Evolutionary conservation across 495 filamentous ascomycete genomes (phyloP).

Genomic region (Xylaria bambusicola): DNA sequence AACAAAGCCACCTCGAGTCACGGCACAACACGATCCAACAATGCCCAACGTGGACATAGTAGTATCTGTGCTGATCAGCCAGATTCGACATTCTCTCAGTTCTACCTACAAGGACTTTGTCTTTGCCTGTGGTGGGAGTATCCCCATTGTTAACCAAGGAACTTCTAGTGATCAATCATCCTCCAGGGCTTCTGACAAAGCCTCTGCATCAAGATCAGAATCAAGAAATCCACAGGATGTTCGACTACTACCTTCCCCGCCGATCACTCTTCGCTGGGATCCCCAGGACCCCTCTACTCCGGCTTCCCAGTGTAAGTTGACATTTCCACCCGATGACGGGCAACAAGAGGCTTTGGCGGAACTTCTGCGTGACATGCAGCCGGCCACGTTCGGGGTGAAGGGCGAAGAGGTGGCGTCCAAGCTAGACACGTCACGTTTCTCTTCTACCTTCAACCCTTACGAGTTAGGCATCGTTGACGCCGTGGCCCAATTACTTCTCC

Average conservation of each 20-base stretch:
- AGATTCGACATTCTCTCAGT: too few relatives aligned
- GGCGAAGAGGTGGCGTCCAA: slow-evolving; percentile 52
- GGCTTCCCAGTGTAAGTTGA: neutral
- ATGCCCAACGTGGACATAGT: too few relatives aligned
- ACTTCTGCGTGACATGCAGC: slow-evolving; percentile 40
- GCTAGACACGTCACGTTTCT: slow-evolving; percentile 47
- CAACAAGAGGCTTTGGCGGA: neutral
- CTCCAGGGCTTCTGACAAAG: too few relatives aligned
- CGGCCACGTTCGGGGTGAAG: slow-evolving; percentile 51
- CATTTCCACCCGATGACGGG: neutral
- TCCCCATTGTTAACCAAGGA: too few relatives aligned
- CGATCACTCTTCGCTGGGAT: slow-evolving; percentile 15
- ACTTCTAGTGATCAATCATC: too few relatives aligned
- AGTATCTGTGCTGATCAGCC: too few relatives aligned
- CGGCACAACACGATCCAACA: too few relatives aligned
- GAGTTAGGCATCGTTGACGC: slow-evolving; percentile 53
- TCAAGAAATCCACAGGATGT: neutral
- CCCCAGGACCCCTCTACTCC: neutral
- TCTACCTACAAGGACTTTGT: too few relatives aligned
- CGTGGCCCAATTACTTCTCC: slow-evolving; percentile 51
- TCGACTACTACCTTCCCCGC: neutral
- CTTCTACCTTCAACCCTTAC: slow-evolving; percentile 53
- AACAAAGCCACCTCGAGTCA: too few relatives aligned
- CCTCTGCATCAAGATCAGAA: too few relatives aligned
- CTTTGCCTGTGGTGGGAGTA: too few relatives aligned